Conservation (phyloP, 495 filamentous ascomycete species). For the Opeltia flavorubescens region DNA sequence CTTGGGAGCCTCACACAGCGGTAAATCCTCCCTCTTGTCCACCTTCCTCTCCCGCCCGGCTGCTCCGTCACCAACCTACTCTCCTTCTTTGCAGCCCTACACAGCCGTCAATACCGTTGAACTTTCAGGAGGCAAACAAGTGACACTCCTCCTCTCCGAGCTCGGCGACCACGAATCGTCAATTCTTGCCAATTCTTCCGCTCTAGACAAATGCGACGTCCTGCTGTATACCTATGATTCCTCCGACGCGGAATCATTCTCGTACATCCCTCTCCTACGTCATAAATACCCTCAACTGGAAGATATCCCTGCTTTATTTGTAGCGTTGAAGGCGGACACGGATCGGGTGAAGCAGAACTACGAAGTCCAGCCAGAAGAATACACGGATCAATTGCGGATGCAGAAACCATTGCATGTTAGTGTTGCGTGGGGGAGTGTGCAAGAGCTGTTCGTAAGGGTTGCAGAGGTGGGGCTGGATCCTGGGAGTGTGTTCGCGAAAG, state of each 20-base stretch:
- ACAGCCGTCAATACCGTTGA: conserved; percentile 94
- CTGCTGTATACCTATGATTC: conserved; percentile 95
- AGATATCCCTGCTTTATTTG: conserved; percentile 75
- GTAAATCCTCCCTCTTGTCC: conserved; percentile 80
- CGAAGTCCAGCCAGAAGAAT: conserved; percentile 85
- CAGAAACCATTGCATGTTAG: conserved; percentile 82
- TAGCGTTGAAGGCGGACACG: conserved; percentile 82
- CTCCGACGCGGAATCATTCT: conserved; percentile 85
- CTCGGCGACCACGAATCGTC: conserved; percentile 91
- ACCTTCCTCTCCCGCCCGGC: conserved; percentile 84
- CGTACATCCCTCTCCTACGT: conserved; percentile 65
- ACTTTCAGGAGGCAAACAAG: conserved; percentile 88
- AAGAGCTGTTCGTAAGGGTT: conserved; percentile 76
- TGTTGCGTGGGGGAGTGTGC: conserved; percentile 79
- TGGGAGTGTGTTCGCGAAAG: conserved; percentile 73
- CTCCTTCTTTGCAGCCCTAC: conserved; percentile 86
- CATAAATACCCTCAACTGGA: conserved; percentile 64
- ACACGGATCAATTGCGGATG: conserved; percentile 65
- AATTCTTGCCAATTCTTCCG: conserved; percentile 79
- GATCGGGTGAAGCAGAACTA: conserved; percentile 89
- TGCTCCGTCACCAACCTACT: conserved; percentile 50
- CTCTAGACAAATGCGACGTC: conserved; percentile 86
- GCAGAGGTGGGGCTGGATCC: conserved; percentile 88
- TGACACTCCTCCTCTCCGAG: conserved; percentile 90
- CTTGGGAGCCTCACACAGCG: conserved; percentile 66